These are phyloP conservation scores for Talaromyces pinophilus DNA, from an alignment of 2,329 filamentous ascomycete species.

Conservation along the genomic window DNA sequence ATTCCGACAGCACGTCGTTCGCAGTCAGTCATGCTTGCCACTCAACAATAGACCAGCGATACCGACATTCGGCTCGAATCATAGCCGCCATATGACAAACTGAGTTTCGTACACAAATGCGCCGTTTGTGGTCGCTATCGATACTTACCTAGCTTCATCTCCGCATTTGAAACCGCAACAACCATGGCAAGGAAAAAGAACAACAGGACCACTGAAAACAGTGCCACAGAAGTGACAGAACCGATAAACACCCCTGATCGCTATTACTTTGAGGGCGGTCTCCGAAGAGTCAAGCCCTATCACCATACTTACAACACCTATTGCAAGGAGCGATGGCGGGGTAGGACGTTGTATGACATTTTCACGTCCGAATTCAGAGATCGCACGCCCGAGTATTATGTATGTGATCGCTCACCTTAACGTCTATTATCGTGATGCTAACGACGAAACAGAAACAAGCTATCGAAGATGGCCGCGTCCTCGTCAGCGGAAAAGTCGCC, in stretches of 20 bases:
- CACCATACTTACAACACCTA: conserved; percentile 50
- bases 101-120: conserved; percentile 14
- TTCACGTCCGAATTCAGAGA: conserved; percentile 93
- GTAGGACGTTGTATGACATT: conserved; percentile 76
- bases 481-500: conserved; percentile 74
- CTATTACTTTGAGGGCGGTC: conserved; percentile 79
- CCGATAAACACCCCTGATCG: conserved; percentile 57
- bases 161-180: conserved; percentile 5
- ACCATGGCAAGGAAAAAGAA: conserved; percentile 29
- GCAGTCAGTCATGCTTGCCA: neutral
- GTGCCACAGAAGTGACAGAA: conserved; percentile 36
- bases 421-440: neutral
- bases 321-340: conserved; percentile 65
- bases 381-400: conserved; percentile 82
- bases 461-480: conserved; percentile 76
- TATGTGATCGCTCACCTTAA: conserved; percentile 40
- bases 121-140: conserved; percentile 16
- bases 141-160: neutral
- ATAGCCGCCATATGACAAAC: neutral
- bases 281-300: conserved; percentile 48
- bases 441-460: conserved; percentile 59
- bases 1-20: neutral
- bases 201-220: conserved; percentile 30
- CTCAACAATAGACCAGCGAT: neutral
- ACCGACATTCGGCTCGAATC: neutral